Evolutionary conservation across 2,329 filamentous ascomycete species (phyloP).

Genomic region (Pseudocercospora vitis): DNA sequence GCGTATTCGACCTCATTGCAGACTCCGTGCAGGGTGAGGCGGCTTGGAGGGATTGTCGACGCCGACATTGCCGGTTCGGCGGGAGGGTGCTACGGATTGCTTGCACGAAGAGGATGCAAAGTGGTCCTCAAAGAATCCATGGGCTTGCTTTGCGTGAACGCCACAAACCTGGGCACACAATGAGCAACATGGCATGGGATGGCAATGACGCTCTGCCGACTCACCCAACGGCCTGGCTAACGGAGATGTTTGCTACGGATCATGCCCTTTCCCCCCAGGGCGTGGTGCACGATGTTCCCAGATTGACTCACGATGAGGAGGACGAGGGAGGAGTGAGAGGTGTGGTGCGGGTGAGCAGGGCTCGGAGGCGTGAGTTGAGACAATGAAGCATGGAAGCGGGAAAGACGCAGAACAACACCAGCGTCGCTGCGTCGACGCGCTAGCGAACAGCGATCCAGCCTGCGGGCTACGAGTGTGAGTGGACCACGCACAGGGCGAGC

Average conservation of each 20-base stretch:
- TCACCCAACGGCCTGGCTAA: slow-evolving; percentile 23
- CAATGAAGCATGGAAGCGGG: slow-evolving; percentile 17
- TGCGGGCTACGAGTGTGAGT: slow-evolving; percentile 14
- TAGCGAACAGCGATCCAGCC: slow-evolving; percentile 23
- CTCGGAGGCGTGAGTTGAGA: slow-evolving; percentile 16
- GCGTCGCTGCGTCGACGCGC: slow-evolving; percentile 18
- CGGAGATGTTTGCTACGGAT: slow-evolving; percentile 25
- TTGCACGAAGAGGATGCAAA: slow-evolving; percentile 10
- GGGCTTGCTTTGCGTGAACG: slow-evolving; percentile 24
- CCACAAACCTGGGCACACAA: slow-evolving; percentile 27
- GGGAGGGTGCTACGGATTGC: slow-evolving; percentile 10
- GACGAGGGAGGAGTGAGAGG: slow-evolving; percentile 1
- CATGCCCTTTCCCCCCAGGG: slow-evolving; percentile 17
- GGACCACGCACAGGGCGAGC: slow-evolving; percentile 16
- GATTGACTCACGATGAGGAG: slow-evolving; percentile 15
- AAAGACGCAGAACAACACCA: slow-evolving; percentile 10
- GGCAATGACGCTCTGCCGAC: slow-evolving; percentile 22
- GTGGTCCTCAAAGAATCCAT: slow-evolving; percentile 24
- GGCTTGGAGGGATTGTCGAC: slow-evolving; percentile 22
- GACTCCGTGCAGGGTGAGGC: slow-evolving; percentile 34
- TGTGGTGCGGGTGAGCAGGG: not conserved
- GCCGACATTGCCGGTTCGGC: slow-evolving; percentile 21
- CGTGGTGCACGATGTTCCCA: slow-evolving; percentile 8
- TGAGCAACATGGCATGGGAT: slow-evolving; percentile 19
- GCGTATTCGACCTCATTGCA: slow-evolving; percentile 17